Conservation (phyloP, 352 stramenopile genomes). For the Globisporangium middletonii region DNA sequence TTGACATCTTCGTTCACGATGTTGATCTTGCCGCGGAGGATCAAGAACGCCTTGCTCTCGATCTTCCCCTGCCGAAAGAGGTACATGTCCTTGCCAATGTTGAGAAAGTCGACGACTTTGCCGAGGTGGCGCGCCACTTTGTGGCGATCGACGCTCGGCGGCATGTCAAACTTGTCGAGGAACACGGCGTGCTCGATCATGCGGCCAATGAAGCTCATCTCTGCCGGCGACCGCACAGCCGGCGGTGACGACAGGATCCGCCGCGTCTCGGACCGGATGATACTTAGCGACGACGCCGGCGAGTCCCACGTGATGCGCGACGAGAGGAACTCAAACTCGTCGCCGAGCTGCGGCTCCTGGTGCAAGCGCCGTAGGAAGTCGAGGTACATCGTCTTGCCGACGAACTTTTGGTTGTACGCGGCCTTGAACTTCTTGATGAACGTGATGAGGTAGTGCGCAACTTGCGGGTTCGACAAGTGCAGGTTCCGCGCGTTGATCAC, state of each 20-base stretch:
- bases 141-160: slow-evolving; percentile 34
- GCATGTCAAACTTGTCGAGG: slow-evolving; percentile 63
- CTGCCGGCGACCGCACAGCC: slow-evolving; percentile 26
- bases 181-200: slow-evolving; percentile 58
- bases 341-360: slow-evolving; percentile 38
- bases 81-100: slow-evolving; percentile 41
- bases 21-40: slow-evolving; percentile 65
- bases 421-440: slow-evolving; percentile 80
- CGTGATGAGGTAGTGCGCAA: slow-evolving; percentile 58
- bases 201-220: slow-evolving; percentile 48
- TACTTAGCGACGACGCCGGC: slow-evolving; percentile 49
- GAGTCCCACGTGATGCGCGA: slow-evolving; percentile 51
- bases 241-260: slow-evolving; percentile 40
- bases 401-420: slow-evolving; percentile 70
- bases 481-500: slow-evolving; percentile 52
- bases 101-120: slow-evolving; percentile 44
- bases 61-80: slow-evolving; percentile 70
- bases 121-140: slow-evolving; percentile 46
- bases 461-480: slow-evolving; percentile 57
- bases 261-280: slow-evolving; percentile 62
- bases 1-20: slow-evolving; percentile 75
- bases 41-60: slow-evolving; percentile 73
- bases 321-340: slow-evolving; percentile 53
- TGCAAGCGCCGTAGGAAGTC: slow-evolving; percentile 62
- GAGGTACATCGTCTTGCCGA: slow-evolving; percentile 67